Evolutionary conservation across 2,329 filamentous ascomycete genomes (phyloP), one percentile per base, ranked within the genome.

Genomic region (Aspergillus neotritici): DNA sequence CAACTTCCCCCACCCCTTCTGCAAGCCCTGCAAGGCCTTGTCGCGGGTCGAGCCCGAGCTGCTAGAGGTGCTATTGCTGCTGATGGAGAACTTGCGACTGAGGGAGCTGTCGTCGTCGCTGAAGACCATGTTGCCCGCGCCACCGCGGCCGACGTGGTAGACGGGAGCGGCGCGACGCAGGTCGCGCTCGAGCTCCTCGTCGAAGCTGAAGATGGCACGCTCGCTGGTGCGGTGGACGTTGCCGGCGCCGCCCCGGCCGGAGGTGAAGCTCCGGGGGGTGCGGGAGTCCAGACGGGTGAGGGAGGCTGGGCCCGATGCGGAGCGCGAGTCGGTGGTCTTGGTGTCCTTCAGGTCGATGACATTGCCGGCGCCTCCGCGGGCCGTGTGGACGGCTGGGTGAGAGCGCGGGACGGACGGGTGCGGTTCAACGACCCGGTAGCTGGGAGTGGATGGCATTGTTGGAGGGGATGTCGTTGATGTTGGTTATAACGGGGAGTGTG

Each of bases 151-250:
- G 50, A 82, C 75, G 60, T 81, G 77, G 70, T 81, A 83, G 48
- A 83, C 74, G 13, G 80, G 80, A 2, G 79, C 78, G 36, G 74
- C 70, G 30, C 75, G 69, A 44, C 74, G 71, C 49, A 77, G 67
- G 47, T 80, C 75, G 45, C 74, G 74, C 53, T 78, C 73, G 40
- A 83, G 72, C 57, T 83, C 80, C 67, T 83, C 80, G 61, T 83
- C 80, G 65, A 83, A 83, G 63, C 74, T 77, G 72, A 83, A 83
- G 61, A 83, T 81, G 57, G 76, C 72, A 32, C 77, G 72, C 54
- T 82, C 75, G 48, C 64, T 66, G 57, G 66, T 67, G 55, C 57
- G 63, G 66, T 75, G 71, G 50, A 78, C 66, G 58, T 79, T 80
- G 50, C 77, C 77, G 12, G 73, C 74, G 34, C 77, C 76, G 42